Conservation (phyloP, 345 rosid species). For the Acer yangbiense region DNA sequence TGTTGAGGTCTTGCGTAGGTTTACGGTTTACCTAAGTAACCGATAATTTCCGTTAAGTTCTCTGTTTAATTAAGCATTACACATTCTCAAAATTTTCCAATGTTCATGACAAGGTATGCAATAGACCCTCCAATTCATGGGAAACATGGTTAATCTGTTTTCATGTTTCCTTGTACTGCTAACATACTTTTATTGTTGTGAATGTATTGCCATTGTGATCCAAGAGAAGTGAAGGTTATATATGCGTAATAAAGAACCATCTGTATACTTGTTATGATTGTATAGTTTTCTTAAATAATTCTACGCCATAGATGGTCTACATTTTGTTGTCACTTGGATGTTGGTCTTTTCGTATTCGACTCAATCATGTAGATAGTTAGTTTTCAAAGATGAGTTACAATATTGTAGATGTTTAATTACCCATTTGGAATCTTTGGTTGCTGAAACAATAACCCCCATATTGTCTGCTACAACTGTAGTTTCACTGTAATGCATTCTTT, state of each 20-base stretch:
- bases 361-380: not conserved
- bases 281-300: not conserved
- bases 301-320: not conserved
- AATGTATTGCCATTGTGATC: not conserved
- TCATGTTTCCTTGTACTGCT: not conserved
- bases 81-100: not conserved
- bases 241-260: not conserved
- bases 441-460: not conserved
- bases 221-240: not conserved
- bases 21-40: no score
- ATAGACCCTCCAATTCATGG: conserved; percentile 4
- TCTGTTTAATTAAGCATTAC: not conserved
- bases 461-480: not conserved
- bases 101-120: not conserved
- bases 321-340: not conserved
- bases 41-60: no score
- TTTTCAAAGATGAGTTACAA: not conserved
- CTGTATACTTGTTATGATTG: not conserved
- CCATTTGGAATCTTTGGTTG: not conserved
- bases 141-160: not conserved
- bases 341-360: not conserved
- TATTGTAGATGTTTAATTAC: not conserved
- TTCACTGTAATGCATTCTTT: conserved; percentile 6
- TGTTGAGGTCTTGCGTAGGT: not conserved
- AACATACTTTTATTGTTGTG: not conserved